Percentiles rank a stretch among this genome's conserved stretches.
Evolutionary conservation across 2,329 filamentous ascomycete species (phyloP).

Genomic region (Balansia obtecta): DNA sequence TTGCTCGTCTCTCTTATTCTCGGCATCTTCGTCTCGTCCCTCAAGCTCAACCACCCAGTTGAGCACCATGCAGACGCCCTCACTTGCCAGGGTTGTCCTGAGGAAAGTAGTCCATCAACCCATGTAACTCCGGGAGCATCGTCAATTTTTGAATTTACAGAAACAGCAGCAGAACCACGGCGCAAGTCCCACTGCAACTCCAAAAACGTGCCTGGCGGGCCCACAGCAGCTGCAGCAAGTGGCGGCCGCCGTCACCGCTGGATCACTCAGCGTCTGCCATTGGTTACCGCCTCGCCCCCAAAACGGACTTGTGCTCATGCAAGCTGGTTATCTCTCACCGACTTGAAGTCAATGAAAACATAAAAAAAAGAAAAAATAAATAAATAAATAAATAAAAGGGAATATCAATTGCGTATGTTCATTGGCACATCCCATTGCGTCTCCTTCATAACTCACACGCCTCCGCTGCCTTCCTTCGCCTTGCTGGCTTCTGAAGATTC

Average conservation of each 20-base stretch:
- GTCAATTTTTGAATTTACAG: too few species aligned
- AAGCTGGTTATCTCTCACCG: neutral
- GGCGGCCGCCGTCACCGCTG: conserved; percentile 11
- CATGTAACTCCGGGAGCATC: too few species aligned
- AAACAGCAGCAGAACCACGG: neutral
- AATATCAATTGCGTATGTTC: neutral
- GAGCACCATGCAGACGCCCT: neutral
- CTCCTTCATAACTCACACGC: neutral
- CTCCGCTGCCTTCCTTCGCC: neutral
- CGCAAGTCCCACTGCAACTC: neutral
- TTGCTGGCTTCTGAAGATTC: conserved; percentile 2
- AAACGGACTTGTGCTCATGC: neutral
- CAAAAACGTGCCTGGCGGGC: conserved; percentile 6
- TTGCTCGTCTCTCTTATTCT: neutral
- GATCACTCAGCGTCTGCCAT: conserved; percentile 8
- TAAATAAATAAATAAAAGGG: neutral
- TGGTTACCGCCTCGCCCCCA: conserved; percentile 9
- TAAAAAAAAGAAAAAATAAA: neutral
- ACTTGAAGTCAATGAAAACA: neutral
- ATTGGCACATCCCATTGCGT: neutral
- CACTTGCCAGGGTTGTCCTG: neutral
- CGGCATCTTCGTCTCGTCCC: neutral
- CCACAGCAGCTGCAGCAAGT: conserved; percentile 4
- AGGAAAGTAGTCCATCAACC: neutral
- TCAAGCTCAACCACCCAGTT: neutral